Conservation (phyloP, 768 basidiomycete species). For the Boletus eberwhitei region DNA sequence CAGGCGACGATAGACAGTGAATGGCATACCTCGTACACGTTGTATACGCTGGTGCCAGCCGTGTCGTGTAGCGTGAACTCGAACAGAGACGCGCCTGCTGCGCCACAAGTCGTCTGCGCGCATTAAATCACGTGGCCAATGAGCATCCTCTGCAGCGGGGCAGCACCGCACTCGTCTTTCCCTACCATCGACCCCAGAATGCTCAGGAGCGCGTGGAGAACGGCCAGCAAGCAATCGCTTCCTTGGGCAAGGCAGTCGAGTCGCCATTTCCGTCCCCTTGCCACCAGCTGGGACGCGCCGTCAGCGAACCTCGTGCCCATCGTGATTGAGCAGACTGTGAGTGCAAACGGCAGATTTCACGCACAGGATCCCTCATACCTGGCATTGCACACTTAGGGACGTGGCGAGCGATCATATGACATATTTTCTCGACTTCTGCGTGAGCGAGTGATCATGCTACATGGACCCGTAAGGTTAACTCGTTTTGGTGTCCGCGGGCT, state of each 20-base stretch:
- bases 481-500: slow-evolving; percentile 5
- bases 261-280: slow-evolving; percentile 54
- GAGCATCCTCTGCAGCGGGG: neutral
- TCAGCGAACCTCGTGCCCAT: slow-evolving; percentile 78
- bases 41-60: neutral
- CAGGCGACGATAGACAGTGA: neutral
- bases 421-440: slow-evolving; percentile 92
- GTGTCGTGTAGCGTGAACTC: slow-evolving; percentile 5
- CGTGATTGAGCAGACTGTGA: slow-evolving; percentile 89
- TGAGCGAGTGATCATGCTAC: slow-evolving; percentile 94
- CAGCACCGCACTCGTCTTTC: neutral
- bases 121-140: slow-evolving; percentile 26
- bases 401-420: slow-evolving; percentile 90
- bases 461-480: slow-evolving; percentile 70
- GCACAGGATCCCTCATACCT: slow-evolving; percentile 13
- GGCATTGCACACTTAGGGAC: slow-evolving; percentile 46
- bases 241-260: slow-evolving; percentile 15
- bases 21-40: slow-evolving; percentile 17
- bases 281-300: slow-evolving; percentile 43
- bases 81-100: slow-evolving; percentile 11
- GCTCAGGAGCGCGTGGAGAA: slow-evolving; percentile 28
- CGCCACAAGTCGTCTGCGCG: slow-evolving; percentile 13
- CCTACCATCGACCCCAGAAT: slow-evolving; percentile 18
- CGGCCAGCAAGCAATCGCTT: slow-evolving; percentile 16
- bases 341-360: slow-evolving; percentile 14